Conservation (phyloP, 345 rosid genomes). For the Citrus cavaleriei region DNA sequence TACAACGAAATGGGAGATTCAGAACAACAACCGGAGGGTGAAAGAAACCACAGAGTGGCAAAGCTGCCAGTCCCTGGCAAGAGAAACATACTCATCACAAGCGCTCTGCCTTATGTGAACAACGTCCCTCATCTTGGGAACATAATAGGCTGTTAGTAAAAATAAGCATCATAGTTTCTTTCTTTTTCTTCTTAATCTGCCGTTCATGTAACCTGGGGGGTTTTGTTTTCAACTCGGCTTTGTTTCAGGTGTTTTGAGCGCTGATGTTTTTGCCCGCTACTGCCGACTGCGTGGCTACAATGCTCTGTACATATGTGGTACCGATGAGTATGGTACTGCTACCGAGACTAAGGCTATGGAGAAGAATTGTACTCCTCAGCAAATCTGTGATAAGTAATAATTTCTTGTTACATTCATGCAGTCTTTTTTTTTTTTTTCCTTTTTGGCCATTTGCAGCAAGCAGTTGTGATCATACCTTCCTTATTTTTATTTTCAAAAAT, state of each 20-base stretch:
- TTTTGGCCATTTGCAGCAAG: too few relatives aligned
- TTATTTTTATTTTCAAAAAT: too few relatives aligned
- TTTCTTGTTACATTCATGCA: not conserved
- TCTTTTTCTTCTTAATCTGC: not conserved
- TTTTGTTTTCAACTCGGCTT: not conserved
- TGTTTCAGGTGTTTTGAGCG: slow-evolving; percentile 27
- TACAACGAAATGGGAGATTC: not conserved
- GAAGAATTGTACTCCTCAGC: slow-evolving; percentile 29
- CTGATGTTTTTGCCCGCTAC: slow-evolving; percentile 37
- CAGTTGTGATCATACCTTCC: too few relatives aligned
- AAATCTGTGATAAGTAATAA: slow-evolving; percentile 34
- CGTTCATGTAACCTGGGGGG: not conserved
- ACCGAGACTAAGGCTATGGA: slow-evolving; percentile 40
- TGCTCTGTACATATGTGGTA: slow-evolving; percentile 30
- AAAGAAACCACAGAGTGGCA: not conserved
- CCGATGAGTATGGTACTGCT: slow-evolving; percentile 39
- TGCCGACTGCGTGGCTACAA: slow-evolving; percentile 38
- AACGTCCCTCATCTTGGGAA: slow-evolving; percentile 43
- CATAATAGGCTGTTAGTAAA: slow-evolving; percentile 20
- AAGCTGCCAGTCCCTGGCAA: slow-evolving; percentile 32
- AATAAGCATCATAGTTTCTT: not conserved
- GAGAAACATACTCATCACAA: slow-evolving; percentile 34
- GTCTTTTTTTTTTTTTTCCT: too few relatives aligned
- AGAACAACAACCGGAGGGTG: not conserved
- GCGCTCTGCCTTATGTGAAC: slow-evolving; percentile 39